Conservation (phyloP, 768 basidiomycete genomes). For the Pleurotus eryngii region DNA sequence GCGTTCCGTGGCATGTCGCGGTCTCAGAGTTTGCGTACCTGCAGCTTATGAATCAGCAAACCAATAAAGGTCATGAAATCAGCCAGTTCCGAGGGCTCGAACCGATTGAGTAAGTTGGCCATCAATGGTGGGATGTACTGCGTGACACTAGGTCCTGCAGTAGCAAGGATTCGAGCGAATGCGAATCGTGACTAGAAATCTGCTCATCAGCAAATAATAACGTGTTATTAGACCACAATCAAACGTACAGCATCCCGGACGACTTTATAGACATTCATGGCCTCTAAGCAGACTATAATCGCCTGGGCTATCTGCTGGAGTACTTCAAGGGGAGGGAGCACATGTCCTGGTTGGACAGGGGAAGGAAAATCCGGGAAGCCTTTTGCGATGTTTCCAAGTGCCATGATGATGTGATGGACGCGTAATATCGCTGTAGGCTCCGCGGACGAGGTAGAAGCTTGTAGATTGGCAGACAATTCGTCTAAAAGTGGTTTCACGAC, state of each 20-base stretch:
- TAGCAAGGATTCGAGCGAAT: slow-evolving; percentile 89
- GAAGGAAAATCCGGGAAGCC: slow-evolving; percentile 92
- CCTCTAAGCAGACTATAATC: slow-evolving; percentile 81
- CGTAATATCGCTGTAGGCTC: slow-evolving; percentile 80
- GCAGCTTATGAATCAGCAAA: slow-evolving; percentile 85
- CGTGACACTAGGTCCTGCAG: slow-evolving; percentile 82
- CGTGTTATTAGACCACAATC: neutral
- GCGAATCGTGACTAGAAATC: slow-evolving; percentile 77
- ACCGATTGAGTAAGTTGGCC: slow-evolving; percentile 85
- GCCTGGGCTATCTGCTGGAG: slow-evolving; percentile 86
- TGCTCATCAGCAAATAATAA: neutral
- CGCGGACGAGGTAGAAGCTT: slow-evolving; percentile 51
- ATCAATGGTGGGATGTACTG: slow-evolving; percentile 88
- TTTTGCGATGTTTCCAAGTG: slow-evolving; percentile 90
- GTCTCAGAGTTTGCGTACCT: slow-evolving; percentile 43
- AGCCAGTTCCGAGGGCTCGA: slow-evolving; percentile 87
- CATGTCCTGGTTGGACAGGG: slow-evolving; percentile 60
- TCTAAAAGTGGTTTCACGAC: slow-evolving; percentile 81
- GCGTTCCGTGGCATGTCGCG: neutral
- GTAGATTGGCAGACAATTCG: slow-evolving; percentile 57
- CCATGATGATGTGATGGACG: slow-evolving; percentile 92
- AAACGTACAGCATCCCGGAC: slow-evolving; percentile 86
- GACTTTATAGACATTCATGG: slow-evolving; percentile 82
- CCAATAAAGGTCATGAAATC: slow-evolving; percentile 97
- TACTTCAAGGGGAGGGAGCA: slow-evolving; percentile 68